Conservation (phyloP, 2,329 filamentous ascomycete genomes). For the Helminthosporium solani region DNA sequence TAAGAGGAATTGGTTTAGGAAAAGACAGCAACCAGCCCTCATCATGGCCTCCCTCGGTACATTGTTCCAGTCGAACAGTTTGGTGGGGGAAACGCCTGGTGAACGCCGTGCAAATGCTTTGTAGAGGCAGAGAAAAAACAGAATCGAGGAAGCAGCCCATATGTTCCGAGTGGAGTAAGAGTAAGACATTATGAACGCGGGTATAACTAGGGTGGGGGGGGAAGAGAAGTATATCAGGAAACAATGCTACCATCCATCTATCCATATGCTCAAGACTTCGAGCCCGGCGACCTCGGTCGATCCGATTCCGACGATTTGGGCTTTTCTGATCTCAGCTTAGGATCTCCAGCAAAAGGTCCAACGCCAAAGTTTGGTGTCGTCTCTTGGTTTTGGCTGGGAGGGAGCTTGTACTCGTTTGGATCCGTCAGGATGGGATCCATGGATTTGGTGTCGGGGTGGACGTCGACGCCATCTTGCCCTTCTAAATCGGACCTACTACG, state of each 20-base stretch:
- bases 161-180: not conserved
- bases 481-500: slow-evolving; percentile 45
- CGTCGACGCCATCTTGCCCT: slow-evolving; percentile 46
- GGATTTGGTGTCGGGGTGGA: slow-evolving; percentile 52
- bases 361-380: slow-evolving; percentile 48
- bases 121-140: not conserved
- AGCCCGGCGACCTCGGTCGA: not conserved
- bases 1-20: too few relatives aligned
- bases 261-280: not conserved
- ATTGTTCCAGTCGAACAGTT: too few relatives aligned
- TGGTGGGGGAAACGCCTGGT: slow-evolving; percentile 3
- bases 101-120: slow-evolving; percentile 11
- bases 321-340: slow-evolving; percentile 32
- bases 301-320: slow-evolving; percentile 7
- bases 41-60: too few relatives aligned
- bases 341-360: slow-evolving; percentile 47
- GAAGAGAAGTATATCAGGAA: not conserved
- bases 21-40: too few relatives aligned
- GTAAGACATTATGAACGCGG: not conserved
- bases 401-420: slow-evolving; percentile 41
- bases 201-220: not conserved
- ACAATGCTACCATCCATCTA: not conserved
- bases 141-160: too few relatives aligned
- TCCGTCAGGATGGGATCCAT: slow-evolving; percentile 51
- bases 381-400: slow-evolving; percentile 47